Conservation (phyloP, 176 grass and related monocot species). For the Chrysopogon serrulatus region DNA sequence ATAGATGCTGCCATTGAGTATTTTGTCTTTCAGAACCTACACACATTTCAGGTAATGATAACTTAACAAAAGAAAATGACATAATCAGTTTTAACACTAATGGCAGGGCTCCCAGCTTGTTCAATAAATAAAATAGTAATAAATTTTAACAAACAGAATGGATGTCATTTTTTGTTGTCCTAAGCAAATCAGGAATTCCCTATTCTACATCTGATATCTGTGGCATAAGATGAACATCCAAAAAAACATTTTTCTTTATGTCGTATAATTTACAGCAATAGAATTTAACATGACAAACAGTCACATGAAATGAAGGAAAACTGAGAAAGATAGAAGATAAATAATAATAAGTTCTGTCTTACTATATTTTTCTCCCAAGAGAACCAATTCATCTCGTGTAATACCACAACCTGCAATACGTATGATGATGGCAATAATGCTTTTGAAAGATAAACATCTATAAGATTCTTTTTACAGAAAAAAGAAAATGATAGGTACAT, state of each 20-base stretch:
- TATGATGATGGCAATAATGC: background rate
- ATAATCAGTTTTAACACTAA: constrained; percentile 3
- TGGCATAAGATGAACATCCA: constrained; percentile 2
- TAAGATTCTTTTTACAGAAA: background rate
- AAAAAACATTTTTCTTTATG: background rate
- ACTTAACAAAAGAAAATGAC: background rate
- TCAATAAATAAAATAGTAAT: background rate
- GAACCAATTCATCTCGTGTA: constrained; percentile 87
- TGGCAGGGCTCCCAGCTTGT: background rate
- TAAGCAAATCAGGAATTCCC: background rate
- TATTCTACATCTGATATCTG: background rate
- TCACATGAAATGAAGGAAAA: background rate
- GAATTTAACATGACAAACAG: constrained; percentile 16
- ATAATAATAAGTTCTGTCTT: constrained; percentile 18
- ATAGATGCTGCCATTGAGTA: background rate
- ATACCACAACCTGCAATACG: constrained; percentile 73
- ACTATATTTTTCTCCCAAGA: constrained; percentile 86
- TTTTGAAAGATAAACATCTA: background rate
- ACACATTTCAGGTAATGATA: background rate
- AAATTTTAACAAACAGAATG: background rate
- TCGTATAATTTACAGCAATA: constrained; percentile 15
- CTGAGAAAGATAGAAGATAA: background rate
- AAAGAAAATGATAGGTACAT: background rate
- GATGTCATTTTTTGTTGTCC: background rate
- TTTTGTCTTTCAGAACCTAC: constrained; percentile 1